Conservation (phyloP, 2,329 filamentous ascomycete genomes). For the Dryadomyces quercus-mongolicae region DNA sequence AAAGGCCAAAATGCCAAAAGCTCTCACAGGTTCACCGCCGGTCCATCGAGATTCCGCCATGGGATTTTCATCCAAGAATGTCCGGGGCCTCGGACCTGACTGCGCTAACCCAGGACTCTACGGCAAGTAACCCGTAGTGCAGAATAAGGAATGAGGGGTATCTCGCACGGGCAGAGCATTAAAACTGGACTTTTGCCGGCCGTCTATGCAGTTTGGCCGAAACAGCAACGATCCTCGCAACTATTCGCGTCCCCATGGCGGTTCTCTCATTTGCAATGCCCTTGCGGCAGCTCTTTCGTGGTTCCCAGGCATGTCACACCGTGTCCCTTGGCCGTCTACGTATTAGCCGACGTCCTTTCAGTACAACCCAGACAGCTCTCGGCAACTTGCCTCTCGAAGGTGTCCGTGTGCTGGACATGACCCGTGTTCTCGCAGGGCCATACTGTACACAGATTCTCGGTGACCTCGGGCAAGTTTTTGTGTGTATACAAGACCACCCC, state of each 20-base stretch:
- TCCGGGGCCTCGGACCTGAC: too few species aligned
- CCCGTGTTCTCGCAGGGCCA: constrained; percentile 88
- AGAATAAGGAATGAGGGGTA: neutral
- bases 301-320: too few species aligned
- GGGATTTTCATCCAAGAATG: too few species aligned
- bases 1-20: too few species aligned
- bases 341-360: neutral
- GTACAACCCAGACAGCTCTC: too few species aligned
- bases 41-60: too few species aligned
- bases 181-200: too few species aligned
- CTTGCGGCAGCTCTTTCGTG: neutral
- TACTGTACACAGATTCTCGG: constrained; percentile 96
- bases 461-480: constrained; percentile 64
- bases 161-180: neutral
- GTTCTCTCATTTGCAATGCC: neutral
- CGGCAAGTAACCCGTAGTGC: neutral
- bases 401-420: constrained; percentile 90
- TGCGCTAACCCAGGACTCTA: neutral
- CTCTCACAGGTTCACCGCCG: too few species aligned
- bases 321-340: too few species aligned
- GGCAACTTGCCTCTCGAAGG: constrained; percentile 58
- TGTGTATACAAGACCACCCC: too few species aligned
- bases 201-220: neutral
- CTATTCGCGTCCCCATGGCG: neutral
- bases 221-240: neutral